Conservation (phyloP, 371 early-diverging fungal species). For the Syncephalastrum racemosum region DNA sequence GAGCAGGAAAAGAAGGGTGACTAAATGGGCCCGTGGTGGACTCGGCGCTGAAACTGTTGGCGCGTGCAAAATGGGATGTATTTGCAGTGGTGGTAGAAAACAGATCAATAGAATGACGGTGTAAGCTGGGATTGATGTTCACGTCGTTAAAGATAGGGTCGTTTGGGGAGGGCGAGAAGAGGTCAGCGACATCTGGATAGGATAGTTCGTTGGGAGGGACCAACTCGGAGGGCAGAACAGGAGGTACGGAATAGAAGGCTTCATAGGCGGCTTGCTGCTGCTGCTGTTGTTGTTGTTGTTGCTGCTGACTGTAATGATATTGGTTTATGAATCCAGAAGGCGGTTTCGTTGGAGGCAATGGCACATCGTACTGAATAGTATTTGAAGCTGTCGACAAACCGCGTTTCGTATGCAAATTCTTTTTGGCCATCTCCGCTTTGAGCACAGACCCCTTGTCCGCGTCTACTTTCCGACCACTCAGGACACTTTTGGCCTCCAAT, state of each 20-base stretch:
- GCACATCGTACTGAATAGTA: no score
- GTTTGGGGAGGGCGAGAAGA: conserved; percentile 34
- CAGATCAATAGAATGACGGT: no score
- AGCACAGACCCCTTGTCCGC: conserved; percentile 52
- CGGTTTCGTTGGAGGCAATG: no score
- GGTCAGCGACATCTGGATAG: conserved; percentile 45
- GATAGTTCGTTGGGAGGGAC: conserved; percentile 49
- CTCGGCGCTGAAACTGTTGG: no score
- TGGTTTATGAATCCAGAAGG: not conserved
- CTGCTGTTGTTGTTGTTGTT: conserved; percentile 6
- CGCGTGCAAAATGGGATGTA: no score
- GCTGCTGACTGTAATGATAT: not conserved
- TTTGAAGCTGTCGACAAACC: conserved; percentile 7
- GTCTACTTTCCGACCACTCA: conserved; percentile 87
- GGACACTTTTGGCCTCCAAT: conserved; percentile 76
- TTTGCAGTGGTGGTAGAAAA: no score
- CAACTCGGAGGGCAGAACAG: conserved; percentile 46
- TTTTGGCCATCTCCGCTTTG: conserved; percentile 47
- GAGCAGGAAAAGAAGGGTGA: no score
- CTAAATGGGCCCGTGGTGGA: no score
- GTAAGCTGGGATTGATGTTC: no score
- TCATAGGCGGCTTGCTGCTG: conserved; percentile 46
- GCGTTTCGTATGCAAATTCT: conserved; percentile 44
- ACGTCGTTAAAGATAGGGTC: no score
- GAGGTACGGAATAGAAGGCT: conserved; percentile 53